Evolutionary conservation across 2,329 filamentous ascomycete species (phyloP).

Genomic region (Colletotrichum gigasporum): DNA sequence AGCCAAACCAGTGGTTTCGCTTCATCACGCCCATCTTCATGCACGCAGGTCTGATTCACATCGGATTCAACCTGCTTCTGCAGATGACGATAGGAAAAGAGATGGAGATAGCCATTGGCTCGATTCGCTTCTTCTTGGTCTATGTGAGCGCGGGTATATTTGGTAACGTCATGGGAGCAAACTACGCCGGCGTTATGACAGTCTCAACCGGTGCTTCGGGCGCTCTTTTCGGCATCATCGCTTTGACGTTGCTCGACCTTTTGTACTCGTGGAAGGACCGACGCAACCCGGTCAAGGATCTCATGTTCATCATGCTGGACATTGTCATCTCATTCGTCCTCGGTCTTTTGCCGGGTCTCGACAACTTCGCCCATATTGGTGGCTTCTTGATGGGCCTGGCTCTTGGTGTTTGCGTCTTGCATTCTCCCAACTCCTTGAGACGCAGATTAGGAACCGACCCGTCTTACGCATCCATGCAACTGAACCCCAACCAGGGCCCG

Average conservation of each 20-base stretch:
- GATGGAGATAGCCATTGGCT: slow-evolving; percentile 91
- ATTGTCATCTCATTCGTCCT: slow-evolving; percentile 91
- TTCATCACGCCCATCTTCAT: slow-evolving; percentile 97
- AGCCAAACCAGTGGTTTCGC: slow-evolving; percentile 94
- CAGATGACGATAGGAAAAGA: slow-evolving; percentile 91
- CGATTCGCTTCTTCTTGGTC: slow-evolving; percentile 86
- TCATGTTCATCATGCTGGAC: slow-evolving; percentile 88
- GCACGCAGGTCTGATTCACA: slow-evolving; percentile 93
- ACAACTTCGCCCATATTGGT: slow-evolving; percentile 98
- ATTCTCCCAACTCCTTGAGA: slow-evolving; percentile 84
- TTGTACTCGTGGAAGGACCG: slow-evolving; percentile 92
- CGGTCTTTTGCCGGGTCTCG: slow-evolving; percentile 88
- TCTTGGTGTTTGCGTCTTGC: slow-evolving; percentile 86
- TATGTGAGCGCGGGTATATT: slow-evolving; percentile 95
- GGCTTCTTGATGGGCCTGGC: slow-evolving; percentile 93
- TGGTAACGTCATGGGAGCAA: slow-evolving; percentile 93
- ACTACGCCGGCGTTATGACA: slow-evolving; percentile 85
- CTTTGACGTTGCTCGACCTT: slow-evolving; percentile 86
- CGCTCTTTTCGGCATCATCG: slow-evolving; percentile 89
- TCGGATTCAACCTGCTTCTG: slow-evolving; percentile 92
- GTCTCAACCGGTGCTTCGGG: slow-evolving; percentile 91
- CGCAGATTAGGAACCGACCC: slow-evolving; percentile 75
- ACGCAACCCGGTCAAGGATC: slow-evolving; percentile 78
- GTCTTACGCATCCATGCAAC: slow-evolving; percentile 75
- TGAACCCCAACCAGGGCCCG: slow-evolving; percentile 56